These are phyloP conservation scores for Rosa multiflora DNA, from an alignment of 306 rosid genomes.

Conservation along the genomic window DNA sequence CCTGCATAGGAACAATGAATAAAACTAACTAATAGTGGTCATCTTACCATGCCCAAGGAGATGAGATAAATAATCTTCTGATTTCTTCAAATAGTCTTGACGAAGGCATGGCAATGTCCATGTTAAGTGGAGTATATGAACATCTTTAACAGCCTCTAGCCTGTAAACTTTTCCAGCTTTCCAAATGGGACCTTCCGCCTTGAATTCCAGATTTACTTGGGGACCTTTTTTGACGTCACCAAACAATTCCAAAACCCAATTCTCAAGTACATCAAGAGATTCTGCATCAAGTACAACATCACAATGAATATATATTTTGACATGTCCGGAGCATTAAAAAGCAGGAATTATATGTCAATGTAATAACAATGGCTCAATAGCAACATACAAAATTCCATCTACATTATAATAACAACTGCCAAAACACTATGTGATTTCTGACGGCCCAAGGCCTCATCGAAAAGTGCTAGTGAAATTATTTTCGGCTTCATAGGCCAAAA, in stretches of 20 bases:
- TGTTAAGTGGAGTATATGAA: slow-evolving; percentile 71
- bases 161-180: slow-evolving; percentile 73
- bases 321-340: not conserved
- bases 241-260: slow-evolving; percentile 84
- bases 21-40: slow-evolving; percentile 16
- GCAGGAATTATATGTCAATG: not conserved
- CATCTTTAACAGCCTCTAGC: slow-evolving; percentile 92
- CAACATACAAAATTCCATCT: not conserved
- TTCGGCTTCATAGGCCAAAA: not conserved
- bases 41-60: slow-evolving; percentile 95
- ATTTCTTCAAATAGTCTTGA: slow-evolving; percentile 75
- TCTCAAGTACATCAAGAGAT: slow-evolving; percentile 86
- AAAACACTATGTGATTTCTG: not conserved
- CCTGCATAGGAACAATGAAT: not conserved
- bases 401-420: not conserved
- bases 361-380: not conserved
- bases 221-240: slow-evolving; percentile 64
- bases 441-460: not conserved
- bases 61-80: slow-evolving; percentile 91
- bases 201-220: slow-evolving; percentile 52
- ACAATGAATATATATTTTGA: slow-evolving; percentile 8
- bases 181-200: slow-evolving; percentile 77
- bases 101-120: slow-evolving; percentile 88
- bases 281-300: slow-evolving; percentile 48
- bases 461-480: not conserved